Evolutionary conservation across 192 early-diverging fungal species (phyloP), one percentile per base, ranked within the genome.

Genomic region (Dimargaris verticillata): DNA sequence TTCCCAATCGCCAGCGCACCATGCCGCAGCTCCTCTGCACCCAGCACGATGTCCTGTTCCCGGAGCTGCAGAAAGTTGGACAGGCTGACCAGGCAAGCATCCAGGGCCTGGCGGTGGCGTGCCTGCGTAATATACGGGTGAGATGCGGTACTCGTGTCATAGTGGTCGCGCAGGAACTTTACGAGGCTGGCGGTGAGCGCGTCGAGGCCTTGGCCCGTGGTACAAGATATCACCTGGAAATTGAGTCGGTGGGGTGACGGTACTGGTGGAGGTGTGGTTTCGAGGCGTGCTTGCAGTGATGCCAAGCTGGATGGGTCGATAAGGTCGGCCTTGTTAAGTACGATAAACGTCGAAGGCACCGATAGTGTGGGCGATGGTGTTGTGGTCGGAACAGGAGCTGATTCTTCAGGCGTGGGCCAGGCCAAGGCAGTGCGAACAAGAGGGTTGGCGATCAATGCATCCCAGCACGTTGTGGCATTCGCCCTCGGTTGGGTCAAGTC

Each of bases 11-110:
- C 74, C 22, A 78, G 70, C 6, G 77, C 76, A 6, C 82, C 85
- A 33, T 72, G 68, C 9, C 85, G 72, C 55, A 86, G 72, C 63
- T 89, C 87, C 66, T 85, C 87, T 22, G 88, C 88, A 0, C 74
- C 80, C 47, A 89, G 66, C 20, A 89, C 85, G 29, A 86, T 68
- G 61, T 80, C 72, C 15, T 77, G 67, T 13, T 64, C 66, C 13
- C 61, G 63, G 44, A 76, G 20, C 47, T 42, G 67, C 51, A 64
- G 14, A 14, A 41, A 60, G 20, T 61, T 63, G 0, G 75, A 67
- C 6, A 86, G 62, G 42, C 66, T 67, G 5, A 61, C 61, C 24
- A 83, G 13, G 51, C 82, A 85, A 18, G 70, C 69, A 25, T 75
- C 64, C 24, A 86, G 69, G 51, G 84, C 79, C 59, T 79, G 65